Base-by-base conservation (phyloP, 148 eudicot species). In the Silene latifolia region DNA sequence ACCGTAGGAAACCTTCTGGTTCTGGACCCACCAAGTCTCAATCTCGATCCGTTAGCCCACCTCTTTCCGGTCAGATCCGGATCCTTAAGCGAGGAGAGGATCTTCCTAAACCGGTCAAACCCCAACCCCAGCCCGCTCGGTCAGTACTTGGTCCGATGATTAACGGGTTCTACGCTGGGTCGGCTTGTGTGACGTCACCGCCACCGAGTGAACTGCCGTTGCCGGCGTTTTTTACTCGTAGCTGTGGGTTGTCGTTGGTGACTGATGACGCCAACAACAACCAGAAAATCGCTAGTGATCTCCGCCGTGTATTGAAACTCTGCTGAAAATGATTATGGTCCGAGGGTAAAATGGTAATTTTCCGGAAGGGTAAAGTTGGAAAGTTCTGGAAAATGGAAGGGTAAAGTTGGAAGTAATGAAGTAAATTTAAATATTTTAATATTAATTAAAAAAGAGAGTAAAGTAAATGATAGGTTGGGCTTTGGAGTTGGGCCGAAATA, bases 161-260 rank as follows among this genome's bases (percentile, higher is more conserved):
- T 20, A 17, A 64, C 13, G 82, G 82, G n/a, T 80, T 81, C 5
- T 86, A 81, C 48, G 92, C 89, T 3, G 92, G 92, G 15, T 82
- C 86, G 2, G 85, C 83, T 5, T 80, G 74, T 24, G 53, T 75
- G 39, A 81, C 84, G 19, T 86, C 92, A 24, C 92, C 92, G 0
- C 69, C 87, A 2, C 92, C 92, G 0, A 85, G 88, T 66, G 84
- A 86, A 19, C 12, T 88, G 18, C 92, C 89, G n/a, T 35, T 88
- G 17, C 92, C 92, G 47, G 83, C 69, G 19, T 83, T 85, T 12
- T 85, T 80, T 48, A 69, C 76, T 63, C 82, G 62, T 17, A 63
- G 61, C n/a, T 81, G 80, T 25, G 80, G 18, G 15, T 68, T 56
- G n/a, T 4, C 74, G 0, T 8, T 13, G 7, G 19, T 14, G 27